Conservation (phyloP, 768 basidiomycete genomes). For the Royoungia palumana region DNA sequence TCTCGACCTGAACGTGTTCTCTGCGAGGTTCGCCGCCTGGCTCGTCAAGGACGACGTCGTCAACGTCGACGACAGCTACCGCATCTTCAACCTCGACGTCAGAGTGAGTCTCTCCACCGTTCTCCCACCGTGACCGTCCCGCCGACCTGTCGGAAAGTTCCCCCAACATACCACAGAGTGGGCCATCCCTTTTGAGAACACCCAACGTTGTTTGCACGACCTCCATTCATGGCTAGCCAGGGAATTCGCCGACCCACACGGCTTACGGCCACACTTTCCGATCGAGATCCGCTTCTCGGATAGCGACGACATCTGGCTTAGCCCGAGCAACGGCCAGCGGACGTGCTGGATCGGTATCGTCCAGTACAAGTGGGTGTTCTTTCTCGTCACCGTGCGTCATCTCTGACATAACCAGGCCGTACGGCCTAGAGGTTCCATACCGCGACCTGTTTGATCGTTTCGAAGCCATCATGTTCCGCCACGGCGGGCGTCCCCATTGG, state of each 20-base stretch:
- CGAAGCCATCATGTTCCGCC: slow-evolving; percentile 61
- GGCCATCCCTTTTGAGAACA: slow-evolving; percentile 75
- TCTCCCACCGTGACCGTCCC: neutral
- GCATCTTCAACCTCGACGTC: slow-evolving; percentile 92
- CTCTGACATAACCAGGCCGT: slow-evolving; percentile 56
- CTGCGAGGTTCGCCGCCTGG: slow-evolving; percentile 67
- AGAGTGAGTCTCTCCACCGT: slow-evolving; percentile 53
- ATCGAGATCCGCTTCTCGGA: slow-evolving; percentile 90
- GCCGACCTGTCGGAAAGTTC: slow-evolving; percentile 47
- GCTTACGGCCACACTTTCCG: slow-evolving; percentile 86
- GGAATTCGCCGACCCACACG: slow-evolving; percentile 64
- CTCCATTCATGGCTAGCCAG: slow-evolving; percentile 67
- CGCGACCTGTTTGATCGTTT: slow-evolving; percentile 71
- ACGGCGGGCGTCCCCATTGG: slow-evolving; percentile 92
- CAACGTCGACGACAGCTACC: slow-evolving; percentile 72
- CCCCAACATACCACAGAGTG: slow-evolving; percentile 95
- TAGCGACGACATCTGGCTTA: slow-evolving; percentile 91
- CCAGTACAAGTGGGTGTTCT: slow-evolving; percentile 79
- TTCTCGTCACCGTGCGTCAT: neutral
- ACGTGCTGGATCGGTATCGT: slow-evolving; percentile 97
- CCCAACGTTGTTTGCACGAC: slow-evolving; percentile 65
- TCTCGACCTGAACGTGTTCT: slow-evolving; percentile 57
- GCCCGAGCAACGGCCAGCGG: slow-evolving; percentile 73
- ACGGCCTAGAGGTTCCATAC: slow-evolving; percentile 80
- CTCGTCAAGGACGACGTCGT: slow-evolving; percentile 52